Conservation (phyloP, 257 asterid species). For the Przewalskia tangutica region DNA sequence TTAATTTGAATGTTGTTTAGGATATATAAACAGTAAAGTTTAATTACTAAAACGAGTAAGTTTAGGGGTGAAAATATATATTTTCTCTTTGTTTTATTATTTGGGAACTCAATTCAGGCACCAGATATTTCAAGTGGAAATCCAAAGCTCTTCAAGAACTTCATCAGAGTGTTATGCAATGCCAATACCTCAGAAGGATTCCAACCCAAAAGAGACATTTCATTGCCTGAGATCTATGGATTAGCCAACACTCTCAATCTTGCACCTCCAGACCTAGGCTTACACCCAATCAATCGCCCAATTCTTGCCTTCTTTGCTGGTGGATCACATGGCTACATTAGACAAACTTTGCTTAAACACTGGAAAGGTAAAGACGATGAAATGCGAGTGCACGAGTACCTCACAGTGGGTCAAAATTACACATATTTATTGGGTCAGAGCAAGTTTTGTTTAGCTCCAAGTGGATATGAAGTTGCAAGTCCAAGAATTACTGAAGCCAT, state of each 20-base stretch:
- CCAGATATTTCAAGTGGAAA: conserved; percentile 6
- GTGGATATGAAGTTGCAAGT: conserved; percentile 59
- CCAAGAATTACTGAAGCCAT: conserved; percentile 50
- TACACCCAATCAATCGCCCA: background rate
- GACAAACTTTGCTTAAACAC: background rate
- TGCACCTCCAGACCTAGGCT: background rate
- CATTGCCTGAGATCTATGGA: conserved; percentile 9
- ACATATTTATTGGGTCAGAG: conserved; percentile 35
- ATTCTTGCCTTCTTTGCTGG: conserved; percentile 17
- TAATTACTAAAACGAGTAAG: no score
- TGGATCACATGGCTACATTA: conserved; percentile 14
- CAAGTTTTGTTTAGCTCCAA: conserved; percentile 50
- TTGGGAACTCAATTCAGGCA: background rate
- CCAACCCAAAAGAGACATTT: conserved; percentile 10
- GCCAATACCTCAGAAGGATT: conserved; percentile 17
- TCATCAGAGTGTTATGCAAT: conserved; percentile 17
- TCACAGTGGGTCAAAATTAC: conserved; percentile 25
- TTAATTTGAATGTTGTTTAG: no score
- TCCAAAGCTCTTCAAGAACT: conserved; percentile 10
- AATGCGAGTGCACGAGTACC: conserved; percentile 19
- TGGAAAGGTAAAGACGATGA: conserved; percentile 17
- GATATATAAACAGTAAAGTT: no score
- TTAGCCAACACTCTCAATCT: background rate
- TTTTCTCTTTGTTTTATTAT: no score
- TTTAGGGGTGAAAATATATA: no score